Base-by-base conservation (phyloP, 805 yeast species). In the Ogataea nonfermentans region DNA sequence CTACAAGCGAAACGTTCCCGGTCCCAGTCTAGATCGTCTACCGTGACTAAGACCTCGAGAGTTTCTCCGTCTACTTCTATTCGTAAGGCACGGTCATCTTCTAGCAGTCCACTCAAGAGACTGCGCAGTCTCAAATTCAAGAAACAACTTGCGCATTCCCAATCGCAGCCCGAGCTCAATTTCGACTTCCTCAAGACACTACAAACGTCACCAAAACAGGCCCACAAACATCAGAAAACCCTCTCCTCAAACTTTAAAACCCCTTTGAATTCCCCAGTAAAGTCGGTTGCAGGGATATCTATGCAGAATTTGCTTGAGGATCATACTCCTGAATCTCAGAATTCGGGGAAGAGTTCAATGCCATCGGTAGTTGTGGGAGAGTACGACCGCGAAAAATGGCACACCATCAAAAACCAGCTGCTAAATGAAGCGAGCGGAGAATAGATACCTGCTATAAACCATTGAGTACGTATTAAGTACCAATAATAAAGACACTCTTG, bases 381-480 rank as follows among this genome's bases (percentile, higher is more conserved):
- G 51, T 79, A 79, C 52, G 86, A 79, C 51, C 63, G 73, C 50
- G 86, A 79, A 54, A 79, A 79, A 55, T 79, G 84, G 84, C 64
- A 73, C 41, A 73, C 77, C 0, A 64, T 79, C 45, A 69, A 71
- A 35, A 50, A 56, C 25, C 42, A 49, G 32, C 35, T 47, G 14
- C 17, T 40, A 3, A 28, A 34, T 9, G 53, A 43, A 24, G 28
- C 36, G 10, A 19, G 22, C 8, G 22, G 22, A 5, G 8, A 8
- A 5, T 19, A 19, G 22, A 19, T 19, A 8, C 22, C 22, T 19
- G 22, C 8, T 8, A 19, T 19, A 19, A 19, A 19, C 22, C 8
- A 19, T 19, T 19, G 5, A 19, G 8, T 19, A 19, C 8, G 8
- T 8, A 5, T 19, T 8, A 8, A 8, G 22, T n/a, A 19, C 22